Base-by-base conservation (phyloP, 768 basidiomycete genomes). In the Cantharellus anzutake region DNA sequence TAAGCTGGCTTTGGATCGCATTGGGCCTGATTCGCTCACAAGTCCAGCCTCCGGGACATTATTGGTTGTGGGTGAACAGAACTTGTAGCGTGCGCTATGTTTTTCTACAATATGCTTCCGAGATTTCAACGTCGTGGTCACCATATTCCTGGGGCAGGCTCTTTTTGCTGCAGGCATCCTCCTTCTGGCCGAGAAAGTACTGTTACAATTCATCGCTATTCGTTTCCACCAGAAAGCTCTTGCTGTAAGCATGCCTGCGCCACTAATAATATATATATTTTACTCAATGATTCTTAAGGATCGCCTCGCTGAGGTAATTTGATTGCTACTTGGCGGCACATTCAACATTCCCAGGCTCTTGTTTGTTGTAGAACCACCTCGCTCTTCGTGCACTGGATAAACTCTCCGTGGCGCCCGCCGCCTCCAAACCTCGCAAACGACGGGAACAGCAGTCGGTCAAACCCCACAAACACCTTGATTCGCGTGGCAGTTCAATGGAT, bases 141-240 rank as follows among this genome's bases (percentile, higher is more conserved):
- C 51, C 40, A 35, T 51, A 35, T 51, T 42, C 38, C 42, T 60
- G 16, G 44, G 56, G 14, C 58, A 77, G 72, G 75, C 74, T 41
- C 64, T 79, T 44, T 80, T 79, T 63, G 67, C 75, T 5, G 68
- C 72, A 0, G 65, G 68, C 0, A 58, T 77, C 40, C 70, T 79
- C 52, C 66, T 80, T 1, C 71, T 79, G 7, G 73, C 68, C 38
- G 78, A 80, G 66, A 80, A 79, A 67, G 68, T 84, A 42, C 80
- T 83, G 68, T 68, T 89, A 40, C 83, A 81, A 65, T 80, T 81
- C 61, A 79, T 87, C 51, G 85, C 86, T 38, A 86, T 86, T 70
- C 84, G 80, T 64, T 89, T 88, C 67, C 85, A 88, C 67, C 76
- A 80, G 63, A 83, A 78, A 59, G 84, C 85, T 1, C 76, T 87